Percentiles rank a stretch among this genome's conserved stretches.
These are phyloP conservation scores for Colletotrichum lentis DNA, from an alignment of 2,329 filamentous ascomycete genomes.

Conservation along the genomic window DNA sequence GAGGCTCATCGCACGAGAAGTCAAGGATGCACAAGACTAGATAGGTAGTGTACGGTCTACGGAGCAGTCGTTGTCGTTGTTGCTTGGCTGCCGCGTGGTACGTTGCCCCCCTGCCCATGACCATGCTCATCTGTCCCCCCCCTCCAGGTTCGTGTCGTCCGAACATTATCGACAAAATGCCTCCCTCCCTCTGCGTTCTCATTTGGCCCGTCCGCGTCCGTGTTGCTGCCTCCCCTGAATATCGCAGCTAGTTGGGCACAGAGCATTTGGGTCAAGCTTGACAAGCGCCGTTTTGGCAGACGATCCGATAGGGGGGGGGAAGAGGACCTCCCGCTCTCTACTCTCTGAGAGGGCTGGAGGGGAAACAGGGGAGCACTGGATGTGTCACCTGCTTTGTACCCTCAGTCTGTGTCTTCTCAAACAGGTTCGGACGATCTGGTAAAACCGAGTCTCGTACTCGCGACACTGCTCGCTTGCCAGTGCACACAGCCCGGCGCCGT, in stretches of 20 bases:
- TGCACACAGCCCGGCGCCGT: slow-evolving; percentile 23
- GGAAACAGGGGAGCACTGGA: background rate
- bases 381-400: background rate
- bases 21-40: background rate
- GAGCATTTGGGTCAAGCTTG: slow-evolving; percentile 18
- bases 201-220: slow-evolving; percentile 15
- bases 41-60: no score
- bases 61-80: background rate
- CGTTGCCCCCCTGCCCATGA: slow-evolving; percentile 15
- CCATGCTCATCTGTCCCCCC: slow-evolving; percentile 26
- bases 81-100: background rate
- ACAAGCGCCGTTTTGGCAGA: slow-evolving; percentile 23
- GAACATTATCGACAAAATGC: slow-evolving; percentile 22
- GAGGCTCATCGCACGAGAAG: slow-evolving; percentile 23
- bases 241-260: slow-evolving; percentile 26
- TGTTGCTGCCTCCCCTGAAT: slow-evolving; percentile 30
- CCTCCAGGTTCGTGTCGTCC: slow-evolving; percentile 18
- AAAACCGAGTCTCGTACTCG: slow-evolving; percentile 36
- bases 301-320: slow-evolving; percentile 15
- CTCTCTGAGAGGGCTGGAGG: slow-evolving; percentile 8
- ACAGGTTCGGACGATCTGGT: slow-evolving; percentile 35
- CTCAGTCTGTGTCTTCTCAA: background rate
- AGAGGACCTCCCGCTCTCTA: background rate
- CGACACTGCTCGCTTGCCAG: slow-evolving; percentile 28
- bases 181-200: slow-evolving; percentile 17